Base-by-base conservation (phyloP, 257 asterid species). In the Capsicum baccatum region DNA sequence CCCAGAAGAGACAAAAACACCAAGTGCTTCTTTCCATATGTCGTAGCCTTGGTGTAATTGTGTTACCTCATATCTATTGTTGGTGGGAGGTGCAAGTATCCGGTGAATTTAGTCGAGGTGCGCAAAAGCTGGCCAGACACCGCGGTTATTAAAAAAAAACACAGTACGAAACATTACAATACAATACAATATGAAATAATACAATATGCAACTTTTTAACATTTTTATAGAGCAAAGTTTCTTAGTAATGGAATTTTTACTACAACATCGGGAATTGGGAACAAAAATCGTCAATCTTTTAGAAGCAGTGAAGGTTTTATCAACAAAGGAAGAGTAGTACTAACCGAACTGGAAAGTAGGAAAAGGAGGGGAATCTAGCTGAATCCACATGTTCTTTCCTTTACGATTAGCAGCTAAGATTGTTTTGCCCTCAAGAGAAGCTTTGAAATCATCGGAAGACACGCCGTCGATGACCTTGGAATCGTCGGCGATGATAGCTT, bases 371-470 rank as follows among this genome's bases (percentile, higher is more conserved):
- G 97, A 94, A 88, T 97, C 97, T 48, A 97, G 97, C 90, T 93
- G 88, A 82, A 97, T 85, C 99, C 99, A 97, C 98, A 97, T 94
- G 89, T 97, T 95, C 83, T 97, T 97, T 47, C 99, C 99, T 94
- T 97, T 97, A 8, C 99, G 98, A 62, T 90, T 94, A 83, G 97
- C 96, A 37, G 97, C 98, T 70, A 97, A 91, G 37, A 97, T 92
- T 10, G 96, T 91, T 89, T 97, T 97, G 0, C 98, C 99, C 60
- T 80, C 85, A 54, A 97, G 91, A 68, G 98, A 89, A 33, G 93
- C 94, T 89, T 93, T 93, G 88, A 97, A 95, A 83, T 94, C 97
- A 85, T 81, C 62, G 8, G 93, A 81, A 71, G 98, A 90, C 14
- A 96, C 96, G 83, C 94, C 93, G 86, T 92, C 94, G 84, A 97